Evolutionary conservation across 2,329 filamentous ascomycete species (phyloP).

Genomic region (Sarocladium oryzae): DNA sequence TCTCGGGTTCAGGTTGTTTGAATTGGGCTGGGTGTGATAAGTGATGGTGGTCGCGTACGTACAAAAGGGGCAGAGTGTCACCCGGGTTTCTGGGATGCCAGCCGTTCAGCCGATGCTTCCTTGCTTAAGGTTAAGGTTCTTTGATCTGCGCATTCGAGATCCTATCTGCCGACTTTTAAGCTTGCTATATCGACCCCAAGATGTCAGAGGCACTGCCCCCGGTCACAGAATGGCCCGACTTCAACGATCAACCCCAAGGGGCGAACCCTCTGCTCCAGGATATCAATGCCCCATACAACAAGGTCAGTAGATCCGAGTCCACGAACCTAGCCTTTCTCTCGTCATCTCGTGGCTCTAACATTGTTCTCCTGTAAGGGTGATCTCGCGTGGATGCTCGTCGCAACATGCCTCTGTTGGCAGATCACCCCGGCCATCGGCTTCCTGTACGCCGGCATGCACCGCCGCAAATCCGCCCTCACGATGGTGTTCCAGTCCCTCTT

Average conservation of each 20-base stretch:
- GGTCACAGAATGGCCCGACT: conserved; percentile 31
- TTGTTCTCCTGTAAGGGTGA: too few relatives aligned
- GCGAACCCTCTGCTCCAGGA: conserved; percentile 32
- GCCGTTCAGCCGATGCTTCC: too few relatives aligned
- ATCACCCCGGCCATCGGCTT: conserved; percentile 30
- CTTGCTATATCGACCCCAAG: neutral
- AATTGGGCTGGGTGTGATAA: too few relatives aligned
- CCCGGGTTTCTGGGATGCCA: too few relatives aligned
- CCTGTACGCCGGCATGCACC: conserved; percentile 31
- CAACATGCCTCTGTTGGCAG: conserved; percentile 24
- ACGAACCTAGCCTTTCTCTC: too few relatives aligned
- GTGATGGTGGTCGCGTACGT: too few relatives aligned
- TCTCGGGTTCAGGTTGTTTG: too few relatives aligned
- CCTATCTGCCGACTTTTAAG: neutral
- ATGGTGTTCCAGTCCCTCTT: conserved; percentile 40
- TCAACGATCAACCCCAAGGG: conserved; percentile 26
- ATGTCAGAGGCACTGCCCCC: conserved; percentile 11
- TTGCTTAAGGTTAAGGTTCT: too few relatives aligned
- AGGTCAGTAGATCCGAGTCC: conserved; percentile 15
- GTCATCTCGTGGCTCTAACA: neutral
- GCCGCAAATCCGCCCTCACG: conserved; percentile 30
- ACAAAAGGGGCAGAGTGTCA: too few relatives aligned
- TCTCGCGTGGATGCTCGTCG: conserved; percentile 28
- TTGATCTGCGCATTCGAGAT: too few relatives aligned
- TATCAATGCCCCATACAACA: conserved; percentile 34